These are phyloP conservation scores for Lasiodiplodia sp. DNA, from an alignment of 2,329 filamentous ascomycete species.

Conservation along the genomic window DNA sequence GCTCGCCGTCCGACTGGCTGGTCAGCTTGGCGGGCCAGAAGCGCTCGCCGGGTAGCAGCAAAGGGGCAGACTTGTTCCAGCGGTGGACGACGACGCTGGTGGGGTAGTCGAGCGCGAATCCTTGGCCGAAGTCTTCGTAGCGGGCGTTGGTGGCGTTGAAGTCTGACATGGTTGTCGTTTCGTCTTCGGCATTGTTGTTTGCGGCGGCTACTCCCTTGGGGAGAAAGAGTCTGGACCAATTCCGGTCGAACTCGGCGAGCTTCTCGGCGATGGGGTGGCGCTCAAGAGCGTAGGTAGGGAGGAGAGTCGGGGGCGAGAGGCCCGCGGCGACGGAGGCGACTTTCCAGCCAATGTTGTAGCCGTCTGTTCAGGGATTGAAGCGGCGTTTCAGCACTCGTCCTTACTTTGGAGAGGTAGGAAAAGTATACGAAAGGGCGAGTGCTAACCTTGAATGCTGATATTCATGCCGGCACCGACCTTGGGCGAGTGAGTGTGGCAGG, in stretches of 20 bases:
- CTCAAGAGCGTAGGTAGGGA: not conserved
- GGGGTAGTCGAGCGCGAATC: conserved; percentile 5
- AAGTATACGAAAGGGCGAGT: not conserved
- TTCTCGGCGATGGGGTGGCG: not conserved
- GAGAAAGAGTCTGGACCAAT: not conserved
- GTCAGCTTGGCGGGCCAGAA: conserved; percentile 6
- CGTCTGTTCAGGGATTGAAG: conserved; percentile 49
- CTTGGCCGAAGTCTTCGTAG: not conserved
- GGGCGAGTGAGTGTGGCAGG: conserved; percentile 72
- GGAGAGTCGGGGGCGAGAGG: conserved; percentile 46
- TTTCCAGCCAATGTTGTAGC: conserved; percentile 66
- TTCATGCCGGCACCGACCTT: conserved; percentile 75
- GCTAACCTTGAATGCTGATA: conserved; percentile 59
- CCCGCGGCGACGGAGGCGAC: conserved; percentile 41
- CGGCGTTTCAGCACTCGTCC: not conserved
- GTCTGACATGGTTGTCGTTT: not conserved
- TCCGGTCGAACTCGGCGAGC: not conserved
- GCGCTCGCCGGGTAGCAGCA: not conserved
- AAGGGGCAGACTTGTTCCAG: not conserved
- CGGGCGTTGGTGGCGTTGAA: not conserved
- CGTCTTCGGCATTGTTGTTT: not conserved
- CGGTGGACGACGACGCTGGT: not conserved
- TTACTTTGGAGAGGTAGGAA: not conserved
- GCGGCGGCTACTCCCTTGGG: not conserved
- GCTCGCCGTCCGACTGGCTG: not conserved